Evolutionary conservation across 202 grass and related monocot genomes (phyloP).

Genomic region (Zoysia matrella): DNA sequence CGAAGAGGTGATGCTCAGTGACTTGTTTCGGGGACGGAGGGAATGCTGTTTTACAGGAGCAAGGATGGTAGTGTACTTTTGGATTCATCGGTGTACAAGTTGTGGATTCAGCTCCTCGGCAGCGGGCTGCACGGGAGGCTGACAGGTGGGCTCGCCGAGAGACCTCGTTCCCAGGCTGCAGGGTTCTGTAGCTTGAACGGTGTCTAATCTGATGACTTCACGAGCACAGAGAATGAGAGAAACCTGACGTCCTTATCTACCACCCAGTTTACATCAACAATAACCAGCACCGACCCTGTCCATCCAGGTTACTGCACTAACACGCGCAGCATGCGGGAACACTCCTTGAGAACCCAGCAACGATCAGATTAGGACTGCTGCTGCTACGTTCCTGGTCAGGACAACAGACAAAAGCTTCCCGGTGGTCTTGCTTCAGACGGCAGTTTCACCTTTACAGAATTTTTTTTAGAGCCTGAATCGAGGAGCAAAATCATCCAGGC

Average conservation of each 20-base stretch:
- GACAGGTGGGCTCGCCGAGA: too few relatives aligned
- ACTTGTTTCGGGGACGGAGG: not conserved
- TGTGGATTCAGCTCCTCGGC: too few relatives aligned
- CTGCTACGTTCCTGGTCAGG: not conserved
- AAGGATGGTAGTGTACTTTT: not conserved
- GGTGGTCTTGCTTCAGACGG: slow-evolving; percentile 15
- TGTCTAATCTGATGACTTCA: not conserved
- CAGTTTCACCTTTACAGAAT: not conserved
- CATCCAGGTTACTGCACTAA: slow-evolving; percentile 27
- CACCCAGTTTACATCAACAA: not conserved
- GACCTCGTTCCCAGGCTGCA: not conserved
- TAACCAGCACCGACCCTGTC: slow-evolving; percentile 24
- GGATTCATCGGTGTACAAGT: too few relatives aligned
- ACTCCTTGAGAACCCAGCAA: slow-evolving; percentile 30
- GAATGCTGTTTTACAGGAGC: not conserved
- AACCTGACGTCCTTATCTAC: not conserved
- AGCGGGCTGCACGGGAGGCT: too few relatives aligned
- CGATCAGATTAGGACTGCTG: slow-evolving; percentile 18
- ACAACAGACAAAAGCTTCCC: slow-evolving; percentile 2
- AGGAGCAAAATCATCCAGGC: not conserved
- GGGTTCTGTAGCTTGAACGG: not conserved
- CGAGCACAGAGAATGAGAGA: not conserved
- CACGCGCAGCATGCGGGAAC: slow-evolving; percentile 16
- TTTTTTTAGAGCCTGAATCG: not conserved
- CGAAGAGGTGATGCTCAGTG: not conserved